A percentile compares a stretch with the other conserved stretches of the same genome.
Conservation (phyloP, 2,329 filamentous ascomycete genomes). For the Colletotrichum trifolii region DNA sequence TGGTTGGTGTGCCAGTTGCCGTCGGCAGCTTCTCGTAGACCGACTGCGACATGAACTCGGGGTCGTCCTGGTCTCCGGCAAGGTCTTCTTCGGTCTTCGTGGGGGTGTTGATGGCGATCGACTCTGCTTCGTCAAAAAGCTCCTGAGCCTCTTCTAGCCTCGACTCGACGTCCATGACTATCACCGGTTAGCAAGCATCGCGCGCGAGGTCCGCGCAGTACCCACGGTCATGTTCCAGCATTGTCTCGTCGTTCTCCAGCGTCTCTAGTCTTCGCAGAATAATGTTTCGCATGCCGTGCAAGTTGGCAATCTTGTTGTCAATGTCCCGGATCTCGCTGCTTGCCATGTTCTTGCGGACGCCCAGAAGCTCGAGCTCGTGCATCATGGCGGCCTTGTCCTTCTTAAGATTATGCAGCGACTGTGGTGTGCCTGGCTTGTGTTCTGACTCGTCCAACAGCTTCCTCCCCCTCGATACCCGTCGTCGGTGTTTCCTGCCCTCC, state of each 20-base stretch:
- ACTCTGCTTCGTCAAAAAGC: conserved; percentile 68
- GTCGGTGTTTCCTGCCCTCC: conserved; percentile 75
- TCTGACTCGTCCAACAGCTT: conserved; percentile 78
- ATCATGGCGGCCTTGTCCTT: conserved; percentile 83
- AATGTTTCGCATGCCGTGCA: conserved; percentile 92
- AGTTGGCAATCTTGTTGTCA: conserved; percentile 94
- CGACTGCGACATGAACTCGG: conserved; percentile 93
- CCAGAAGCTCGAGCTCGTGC: conserved; percentile 90
- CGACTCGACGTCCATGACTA: conserved; percentile 72
- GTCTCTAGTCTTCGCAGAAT: conserved; percentile 87
- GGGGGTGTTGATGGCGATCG: conserved; percentile 62
- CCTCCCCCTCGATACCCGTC: conserved; percentile 78
- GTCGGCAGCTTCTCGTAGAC: conserved; percentile 92
- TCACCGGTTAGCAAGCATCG: conserved; percentile 45
- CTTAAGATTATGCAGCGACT: conserved; percentile 78
- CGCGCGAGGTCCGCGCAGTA: conserved; percentile 32
- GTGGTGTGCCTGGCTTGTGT: conserved; percentile 65
- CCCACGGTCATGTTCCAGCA: conserved; percentile 89
- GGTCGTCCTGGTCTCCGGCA: conserved; percentile 61
- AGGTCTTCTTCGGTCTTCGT: conserved; percentile 65
- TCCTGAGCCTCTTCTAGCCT: conserved; percentile 71
- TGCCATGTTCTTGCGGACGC: conserved; percentile 96
- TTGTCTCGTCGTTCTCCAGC: conserved; percentile 89
- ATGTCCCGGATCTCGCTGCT: conserved; percentile 96
- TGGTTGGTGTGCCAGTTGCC: conserved; percentile 58